A percentile compares a stretch with the other conserved stretches of the same genome.
These are phyloP conservation scores for Chytriomyces sp. DNA, from an alignment of 192 early-diverging fungal species.

Conservation along the genomic window DNA sequence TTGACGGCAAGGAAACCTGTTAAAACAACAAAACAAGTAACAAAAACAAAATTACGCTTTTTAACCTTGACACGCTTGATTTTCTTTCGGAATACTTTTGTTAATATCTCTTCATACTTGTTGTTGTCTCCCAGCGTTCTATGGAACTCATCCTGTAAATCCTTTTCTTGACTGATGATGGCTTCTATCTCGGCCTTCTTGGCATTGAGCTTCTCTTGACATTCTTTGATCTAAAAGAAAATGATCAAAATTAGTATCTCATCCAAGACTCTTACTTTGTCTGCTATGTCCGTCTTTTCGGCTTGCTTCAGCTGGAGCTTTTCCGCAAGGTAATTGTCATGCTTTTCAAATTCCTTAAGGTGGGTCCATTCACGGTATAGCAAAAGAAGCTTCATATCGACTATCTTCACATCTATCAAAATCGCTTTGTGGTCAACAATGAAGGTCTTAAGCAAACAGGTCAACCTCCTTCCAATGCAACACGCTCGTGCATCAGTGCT, in stretches of 20 bases:
- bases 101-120: constrained; percentile 62
- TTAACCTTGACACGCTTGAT: constrained; percentile 61
- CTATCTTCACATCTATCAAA: constrained; percentile 58
- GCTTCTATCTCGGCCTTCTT: constrained; percentile 63
- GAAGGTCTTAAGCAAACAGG: background rate
- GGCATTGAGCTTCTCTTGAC: constrained; percentile 59
- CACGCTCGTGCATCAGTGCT: constrained; percentile 46
- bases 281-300: constrained; percentile 59
- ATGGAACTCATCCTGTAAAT: constrained; percentile 54
- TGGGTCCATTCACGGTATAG: constrained; percentile 65
- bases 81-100: constrained; percentile 63
- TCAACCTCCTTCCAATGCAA: constrained; percentile 57
- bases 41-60: constrained; percentile 10
- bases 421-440: background rate
- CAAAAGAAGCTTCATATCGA: constrained; percentile 62
- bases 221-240: constrained; percentile 55
- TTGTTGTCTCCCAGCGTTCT: constrained; percentile 57
- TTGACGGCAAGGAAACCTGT: background rate
- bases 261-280: constrained; percentile 37
- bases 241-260: constrained; percentile 10
- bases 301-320: constrained; percentile 52
- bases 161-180: constrained; percentile 55
- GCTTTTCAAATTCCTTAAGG: constrained; percentile 69
- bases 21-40: background rate
- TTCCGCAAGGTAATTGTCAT: constrained; percentile 56